Evolutionary conservation across 768 basidiomycete species (phyloP).

Genomic region (Termitomyces sp.): DNA sequence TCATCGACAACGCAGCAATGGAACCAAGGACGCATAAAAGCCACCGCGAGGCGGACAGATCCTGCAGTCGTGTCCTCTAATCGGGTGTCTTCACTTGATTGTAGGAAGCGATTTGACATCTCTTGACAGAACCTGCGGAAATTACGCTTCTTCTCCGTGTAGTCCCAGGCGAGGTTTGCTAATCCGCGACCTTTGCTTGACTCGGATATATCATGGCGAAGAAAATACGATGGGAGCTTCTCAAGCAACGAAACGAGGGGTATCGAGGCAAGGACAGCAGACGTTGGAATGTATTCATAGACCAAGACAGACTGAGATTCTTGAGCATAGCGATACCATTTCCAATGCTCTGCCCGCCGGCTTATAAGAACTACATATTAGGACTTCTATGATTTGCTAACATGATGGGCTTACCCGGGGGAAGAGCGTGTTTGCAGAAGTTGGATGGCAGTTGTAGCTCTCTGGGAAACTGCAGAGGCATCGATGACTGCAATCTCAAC

Average conservation of each 20-base stretch:
- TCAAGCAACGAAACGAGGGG: conserved; percentile 60
- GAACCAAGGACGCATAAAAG: conserved; percentile 69
- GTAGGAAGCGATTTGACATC: conserved; percentile 58
- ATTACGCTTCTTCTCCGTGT: conserved; percentile 48
- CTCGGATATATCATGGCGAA: conserved; percentile 22
- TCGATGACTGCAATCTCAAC: conserved; percentile 79
- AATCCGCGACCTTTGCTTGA: conserved; percentile 25
- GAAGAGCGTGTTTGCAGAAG: conserved; percentile 46
- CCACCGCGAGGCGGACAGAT: conserved; percentile 61
- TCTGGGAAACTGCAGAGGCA: conserved; percentile 48
- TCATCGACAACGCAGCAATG: conserved; percentile 38
- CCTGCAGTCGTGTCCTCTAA: conserved; percentile 62
- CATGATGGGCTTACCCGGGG: conserved; percentile 44
- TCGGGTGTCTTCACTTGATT: conserved; percentile 46
- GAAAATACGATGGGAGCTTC: conserved; percentile 70
- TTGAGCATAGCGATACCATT: conserved; percentile 69
- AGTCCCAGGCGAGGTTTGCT: conserved; percentile 44
- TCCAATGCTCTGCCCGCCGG: conserved; percentile 48
- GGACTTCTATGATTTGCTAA: not conserved
- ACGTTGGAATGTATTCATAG: conserved; percentile 58
- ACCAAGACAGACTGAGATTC: conserved; percentile 76
- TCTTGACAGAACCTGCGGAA: conserved; percentile 70
- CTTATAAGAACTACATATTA: conserved; percentile 1
- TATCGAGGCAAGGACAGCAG: conserved; percentile 63
- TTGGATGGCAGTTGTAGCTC: conserved; percentile 61